Evolutionary conservation across 192 early-diverging fungal genomes (phyloP), one percentile per base, ranked within the genome.

Genomic region (Lobosporangium transversale): DNA sequence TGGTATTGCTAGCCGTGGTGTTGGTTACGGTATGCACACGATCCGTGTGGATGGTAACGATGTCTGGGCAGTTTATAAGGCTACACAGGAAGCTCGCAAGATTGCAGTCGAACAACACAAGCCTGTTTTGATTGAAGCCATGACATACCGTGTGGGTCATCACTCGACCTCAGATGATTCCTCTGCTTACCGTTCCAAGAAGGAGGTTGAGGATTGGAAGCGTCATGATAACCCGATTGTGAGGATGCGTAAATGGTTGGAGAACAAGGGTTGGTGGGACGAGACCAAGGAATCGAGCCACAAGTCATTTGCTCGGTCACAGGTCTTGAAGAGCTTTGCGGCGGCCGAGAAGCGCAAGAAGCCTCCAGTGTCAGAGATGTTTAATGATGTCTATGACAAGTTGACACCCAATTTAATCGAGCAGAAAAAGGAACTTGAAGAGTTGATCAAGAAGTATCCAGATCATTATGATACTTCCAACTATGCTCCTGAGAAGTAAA

Each of bases 31-130:
- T 21, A 97, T 99, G 64, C 92, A 94, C 81, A 96, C 95, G 6
- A 93, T 98, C 64, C 91, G 97, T 24, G 95, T 98, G 17, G 97
- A 99, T 66, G 97, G 97, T 58, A 99, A 99, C 85, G 97, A 99
- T 75, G 90, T 95, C 23, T 91, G 97, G 94, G 97, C 96, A 5
- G 93, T 97, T n/a, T 98, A 97, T 74, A 95, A 94, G 59, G 95
- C 92, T 4, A 93, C 92, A 7, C 88, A 88, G 63, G 90, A 89
- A 27, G 96, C 97, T 3, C 86, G 96, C 55, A 79, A 90, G 53
- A 87, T 94, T 20, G 94, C 93, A 1, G 87, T 97, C 33, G 87
- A 89, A 32, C 84, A 95, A 62, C 85, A 91, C 75, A 88, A 88
- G 61, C 97, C 97, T 1, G 93, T 98, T 1, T 84, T 99, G 36